These are phyloP conservation scores for Piromyces sp. DNA, from an alignment of 192 early-diverging fungal species.

Conservation along the genomic window DNA sequence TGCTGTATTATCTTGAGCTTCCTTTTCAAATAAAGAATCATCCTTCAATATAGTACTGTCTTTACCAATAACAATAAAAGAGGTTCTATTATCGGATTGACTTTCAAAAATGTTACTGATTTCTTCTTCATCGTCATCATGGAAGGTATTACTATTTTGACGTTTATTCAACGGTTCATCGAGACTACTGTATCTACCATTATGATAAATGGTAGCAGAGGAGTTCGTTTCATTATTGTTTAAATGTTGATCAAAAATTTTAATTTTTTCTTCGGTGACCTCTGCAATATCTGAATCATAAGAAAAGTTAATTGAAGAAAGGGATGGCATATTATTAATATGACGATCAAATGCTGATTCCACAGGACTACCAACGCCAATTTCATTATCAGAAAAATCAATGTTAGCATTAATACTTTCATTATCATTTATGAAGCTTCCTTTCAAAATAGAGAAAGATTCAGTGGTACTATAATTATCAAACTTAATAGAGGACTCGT, in stretches of 20 bases:
- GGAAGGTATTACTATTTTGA: not conserved
- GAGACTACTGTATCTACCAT: not conserved
- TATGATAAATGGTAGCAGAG: not conserved
- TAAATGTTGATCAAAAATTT: not conserved
- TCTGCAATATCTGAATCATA: not conserved
- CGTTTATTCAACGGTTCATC: not conserved
- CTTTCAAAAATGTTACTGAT: not conserved
- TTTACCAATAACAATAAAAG: not conserved
- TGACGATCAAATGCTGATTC: not conserved
- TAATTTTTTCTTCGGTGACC: not conserved
- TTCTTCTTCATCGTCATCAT: not conserved
- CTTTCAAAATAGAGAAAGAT: not conserved
- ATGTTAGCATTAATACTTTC: not conserved
- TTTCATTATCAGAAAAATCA: not conserved
- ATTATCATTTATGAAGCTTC: not conserved
- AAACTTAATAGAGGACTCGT: not conserved
- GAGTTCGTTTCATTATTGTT: not conserved
- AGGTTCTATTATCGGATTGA: not conserved
- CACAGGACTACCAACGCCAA: not conserved
- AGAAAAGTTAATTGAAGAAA: not conserved
- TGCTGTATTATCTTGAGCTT: not conserved
- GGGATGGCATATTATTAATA: not conserved
- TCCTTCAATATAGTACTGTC: not conserved
- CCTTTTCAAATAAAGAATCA: not conserved
- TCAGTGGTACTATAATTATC: not conserved